Base-by-base conservation (phyloP, 2,329 filamentous ascomycete species). In the Trichoderma sp. region DNA sequence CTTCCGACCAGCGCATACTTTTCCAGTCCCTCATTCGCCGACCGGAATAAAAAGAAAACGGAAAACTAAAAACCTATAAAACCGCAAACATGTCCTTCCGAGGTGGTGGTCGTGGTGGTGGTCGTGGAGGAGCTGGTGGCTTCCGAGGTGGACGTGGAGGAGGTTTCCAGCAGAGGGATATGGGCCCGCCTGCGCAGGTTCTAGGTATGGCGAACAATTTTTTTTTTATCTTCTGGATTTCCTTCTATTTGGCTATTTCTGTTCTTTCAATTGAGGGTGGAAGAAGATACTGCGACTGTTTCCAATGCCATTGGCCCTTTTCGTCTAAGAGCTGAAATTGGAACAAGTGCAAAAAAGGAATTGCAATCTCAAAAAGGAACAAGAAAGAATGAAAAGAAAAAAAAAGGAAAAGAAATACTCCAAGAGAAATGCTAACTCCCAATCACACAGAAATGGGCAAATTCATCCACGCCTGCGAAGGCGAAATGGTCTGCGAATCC, bases 401-500 rank as follows among this genome's bases (percentile, higher is more conserved):
- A n/a, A 5, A 5, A 43, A 4, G 10, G 7, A 30, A 21, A 16
- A 1, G 0, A 43, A n/a, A 8, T n/a, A 6, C 39, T n/a, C 2
- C 39, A 18, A 37, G 24, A 6, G 6, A 49, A 16, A 30, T 8
- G 43, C 55, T 58, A 21, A 66, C 54, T 4, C 4, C 0, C 5
- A 8, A 4, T 0, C 18, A 14, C 7, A 28, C 32, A 69, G 96
- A 97, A 84, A 93, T 99, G 91, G 96, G 96, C 81, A 89, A 88
- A 73, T 97, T 98, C 82, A 83, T 97, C 79, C 96, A 99, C 84
- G 90, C 94, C 69, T 95, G 92, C 83, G 96, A 99, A 83, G 95
- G 95, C 80, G 96, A 99, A 83, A 96, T 99, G 87, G 91, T 99
- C 75, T 97, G 95, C 91, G 90, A 94, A 82, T 96, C 92, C 74